Conservation (phyloP, 2,329 filamentous ascomycete species). For the Beauveria asiatica region DNA sequence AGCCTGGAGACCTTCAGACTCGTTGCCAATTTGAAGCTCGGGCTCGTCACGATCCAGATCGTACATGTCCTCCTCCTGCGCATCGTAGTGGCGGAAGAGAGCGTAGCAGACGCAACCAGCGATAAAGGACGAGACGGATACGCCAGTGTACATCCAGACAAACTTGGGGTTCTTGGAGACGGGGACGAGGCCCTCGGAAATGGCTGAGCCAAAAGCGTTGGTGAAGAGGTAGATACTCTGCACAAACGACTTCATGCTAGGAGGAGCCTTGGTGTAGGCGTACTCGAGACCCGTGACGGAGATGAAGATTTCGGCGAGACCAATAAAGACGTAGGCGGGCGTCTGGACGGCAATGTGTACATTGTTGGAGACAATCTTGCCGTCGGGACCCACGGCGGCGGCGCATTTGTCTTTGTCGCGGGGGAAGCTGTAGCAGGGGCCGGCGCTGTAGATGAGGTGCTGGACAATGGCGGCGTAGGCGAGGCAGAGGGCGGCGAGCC, state of each 20-base stretch:
- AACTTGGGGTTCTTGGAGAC: conserved; percentile 54
- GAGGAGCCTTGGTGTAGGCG: conserved; percentile 64
- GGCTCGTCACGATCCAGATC: conserved; percentile 29
- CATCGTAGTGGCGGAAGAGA: conserved; percentile 30
- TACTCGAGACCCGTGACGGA: conserved; percentile 65
- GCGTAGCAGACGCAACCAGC: conserved; percentile 45
- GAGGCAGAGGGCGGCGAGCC: conserved; percentile 44
- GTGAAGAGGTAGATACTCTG: conserved; percentile 53
- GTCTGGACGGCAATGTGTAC: conserved; percentile 47
- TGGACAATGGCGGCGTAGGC: conserved; percentile 52
- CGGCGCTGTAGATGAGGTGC: conserved; percentile 47
- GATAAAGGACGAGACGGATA: conserved; percentile 40
- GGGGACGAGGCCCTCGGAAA: conserved; percentile 54
- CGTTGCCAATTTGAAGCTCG: conserved; percentile 11
- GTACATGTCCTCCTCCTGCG: conserved; percentile 30
- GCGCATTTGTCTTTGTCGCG: conserved; percentile 23
- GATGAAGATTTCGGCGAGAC: conserved; percentile 52
- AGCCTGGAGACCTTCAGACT: not conserved
- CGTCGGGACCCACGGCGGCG: conserved; percentile 20
- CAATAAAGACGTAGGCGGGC: conserved; percentile 50
- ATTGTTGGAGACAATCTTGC: conserved; percentile 29
- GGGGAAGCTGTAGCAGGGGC: conserved; percentile 41
- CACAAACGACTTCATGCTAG: conserved; percentile 57
- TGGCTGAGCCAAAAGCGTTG: conserved; percentile 47
- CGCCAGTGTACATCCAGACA: conserved; percentile 56